Base-by-base conservation (phyloP, 768 basidiomycete genomes). In the Butyriboletus loyo region DNA sequence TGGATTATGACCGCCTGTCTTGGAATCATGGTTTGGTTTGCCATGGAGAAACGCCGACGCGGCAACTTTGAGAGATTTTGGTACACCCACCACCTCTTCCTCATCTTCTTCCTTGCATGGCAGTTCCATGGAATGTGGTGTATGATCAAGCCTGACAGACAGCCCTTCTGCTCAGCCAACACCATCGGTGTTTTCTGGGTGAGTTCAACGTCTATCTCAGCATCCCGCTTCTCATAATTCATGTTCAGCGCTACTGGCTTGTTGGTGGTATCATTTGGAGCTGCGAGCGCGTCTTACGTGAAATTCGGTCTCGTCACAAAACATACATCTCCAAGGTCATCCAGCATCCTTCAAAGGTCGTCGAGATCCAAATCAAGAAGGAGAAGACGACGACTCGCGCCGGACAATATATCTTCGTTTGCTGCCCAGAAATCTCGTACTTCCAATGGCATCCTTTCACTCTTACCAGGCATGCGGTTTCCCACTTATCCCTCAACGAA, bases 401-500 rank as follows among this genome's bases (percentile, higher is more conserved):
- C 1, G 93, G 93, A 19, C 91, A 96, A 68, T 98, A 97, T 71
- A 90, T 98, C 68, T 94, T 96, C 77, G 70, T 97, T 44, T 86
- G 77, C 58, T 93, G 91, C 73, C 95, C 94, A 9, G 89, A 92
- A 70, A 77, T 98, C 41, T 92, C 88, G 19, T 96, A 92, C 75
- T 95, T 88, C 78, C 92, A 97, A 67, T 98, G 93, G 89, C 95
- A 98, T 65, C 93, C 94, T 9, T 97, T 97, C 79, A 96, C 94
- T 15, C 81, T 97, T 54, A 96, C 92, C 31, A 87, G 85, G 85
- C n/a, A 43, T 51, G 55, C 58, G 30, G 35, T 45, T 43, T 35
- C 46, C 28, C n/a, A 32, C 31, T 32, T n/a, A 2, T n/a, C 14
- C 10, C 11, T 25, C 4, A 19, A 24, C 7, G 17, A 8, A 21